Evolutionary conservation across 2,329 filamentous ascomycete genomes (phyloP), one percentile per base, ranked within the genome.

Genomic region (Fusarium sp.): DNA sequence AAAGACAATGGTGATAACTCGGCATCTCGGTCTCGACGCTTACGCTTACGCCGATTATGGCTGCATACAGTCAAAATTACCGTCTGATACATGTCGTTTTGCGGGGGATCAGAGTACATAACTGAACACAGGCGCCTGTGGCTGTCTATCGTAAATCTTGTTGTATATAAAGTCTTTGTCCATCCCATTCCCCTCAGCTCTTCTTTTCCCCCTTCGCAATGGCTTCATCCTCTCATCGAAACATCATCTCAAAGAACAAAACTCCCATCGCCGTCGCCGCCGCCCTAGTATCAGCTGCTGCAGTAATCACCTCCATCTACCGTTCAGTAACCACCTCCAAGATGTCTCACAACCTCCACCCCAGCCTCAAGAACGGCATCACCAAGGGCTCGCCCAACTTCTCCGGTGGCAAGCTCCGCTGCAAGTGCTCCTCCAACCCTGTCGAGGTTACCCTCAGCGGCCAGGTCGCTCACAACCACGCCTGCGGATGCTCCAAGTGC

Each of bases 401-500:
- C 81, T 50, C 85, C 2, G 91, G 91, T 65, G 91, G 91, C 65
- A 90, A 85, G 59, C 86, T 93, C 13, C 83, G 83, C 80, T 93
- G 91, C 85, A 86, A 87, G 76, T 93, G 91, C 84, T 62, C 81
- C 16, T 82, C 75, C 70, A 80, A 86, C 79, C 87, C 86, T 32
- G 88, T 93, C 67, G 86, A 89, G 76, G 85, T 93, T 28, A 86
- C 85, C 0, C 84, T 93, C 43, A 80, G 76, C 65, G 83, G 87
- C 78, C 89, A 92, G 75, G 88, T 93, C 63, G 83, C 86, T 4
- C 90, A 92, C 85, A 92, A 93, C 85, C 91, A 93, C 82, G 90
- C 89, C 62, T 93, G 91, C 81, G 91, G 91, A 71, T 93, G 91
- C 83, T 92, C 90, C 61, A 91, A 92, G 81, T 93, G 91, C 87